Percentiles rank a stretch among this genome's conserved stretches.
Evolutionary conservation across 805 yeast genomes (phyloP).

Genomic region (Kluyveromyces aestuarii): DNA sequence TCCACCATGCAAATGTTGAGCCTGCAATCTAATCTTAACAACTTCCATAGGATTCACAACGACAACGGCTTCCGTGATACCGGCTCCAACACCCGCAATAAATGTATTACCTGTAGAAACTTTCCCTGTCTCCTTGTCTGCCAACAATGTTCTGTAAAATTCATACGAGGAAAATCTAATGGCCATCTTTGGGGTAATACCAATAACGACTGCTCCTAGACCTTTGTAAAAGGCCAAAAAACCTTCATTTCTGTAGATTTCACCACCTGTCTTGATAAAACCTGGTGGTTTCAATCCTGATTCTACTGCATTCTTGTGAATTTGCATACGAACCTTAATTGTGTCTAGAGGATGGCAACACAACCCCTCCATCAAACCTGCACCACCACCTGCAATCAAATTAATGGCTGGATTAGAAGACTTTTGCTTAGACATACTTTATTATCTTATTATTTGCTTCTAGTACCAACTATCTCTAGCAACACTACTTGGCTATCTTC

Average conservation of each 20-base stretch:
- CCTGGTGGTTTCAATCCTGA: slow-evolving; percentile 65
- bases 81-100: slow-evolving; percentile 94
- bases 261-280: slow-evolving; percentile 69
- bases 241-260: slow-evolving; percentile 72
- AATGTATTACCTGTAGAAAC: slow-evolving; percentile 71
- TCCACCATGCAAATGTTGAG: slow-evolving; percentile 58
- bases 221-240: slow-evolving; percentile 87
- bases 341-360: slow-evolving; percentile 98
- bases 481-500: background rate
- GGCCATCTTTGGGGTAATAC: slow-evolving; percentile 98
- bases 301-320: slow-evolving; percentile 60
- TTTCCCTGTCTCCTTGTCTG: slow-evolving; percentile 48
- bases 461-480: background rate
- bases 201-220: slow-evolving; percentile 92
- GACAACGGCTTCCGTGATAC: slow-evolving; percentile 88
- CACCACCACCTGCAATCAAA: slow-evolving; percentile 89
- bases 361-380: slow-evolving; percentile 95
- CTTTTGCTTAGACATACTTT: slow-evolving; percentile 25
- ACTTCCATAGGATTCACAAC: slow-evolving; percentile 98
- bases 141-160: slow-evolving; percentile 64
- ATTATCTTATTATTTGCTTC: background rate
- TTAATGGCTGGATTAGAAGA: slow-evolving; percentile 46
- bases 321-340: slow-evolving; percentile 94
- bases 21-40: slow-evolving; percentile 90
- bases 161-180: slow-evolving; percentile 93